Percentiles rank a stretch among this genome's conserved stretches.
Evolutionary conservation across 2,329 filamentous ascomycete species (phyloP).

Genomic region (Neofusicoccum parvum): DNA sequence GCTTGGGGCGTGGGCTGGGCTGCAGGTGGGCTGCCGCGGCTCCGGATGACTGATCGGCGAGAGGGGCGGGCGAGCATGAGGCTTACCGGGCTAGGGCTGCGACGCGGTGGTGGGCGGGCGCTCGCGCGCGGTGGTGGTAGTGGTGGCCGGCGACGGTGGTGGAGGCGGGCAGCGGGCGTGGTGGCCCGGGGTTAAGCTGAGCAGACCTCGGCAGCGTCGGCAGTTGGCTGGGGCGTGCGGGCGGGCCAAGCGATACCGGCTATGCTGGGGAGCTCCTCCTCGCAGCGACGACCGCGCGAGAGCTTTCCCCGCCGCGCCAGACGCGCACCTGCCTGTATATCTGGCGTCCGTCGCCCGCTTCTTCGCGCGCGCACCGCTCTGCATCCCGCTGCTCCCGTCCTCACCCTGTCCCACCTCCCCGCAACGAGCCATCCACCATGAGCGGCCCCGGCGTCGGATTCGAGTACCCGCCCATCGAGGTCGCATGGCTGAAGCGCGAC

Average conservation of each 20-base stretch:
- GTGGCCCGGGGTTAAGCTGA: background rate
- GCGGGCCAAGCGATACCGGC: slow-evolving; percentile 13
- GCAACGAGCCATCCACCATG: background rate
- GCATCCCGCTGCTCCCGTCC: background rate
- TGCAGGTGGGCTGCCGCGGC: too few species aligned
- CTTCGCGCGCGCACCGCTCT: background rate
- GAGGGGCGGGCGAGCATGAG: too few species aligned
- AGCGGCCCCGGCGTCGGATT: slow-evolving; percentile 65
- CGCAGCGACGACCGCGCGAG: background rate
- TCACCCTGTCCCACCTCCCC: background rate
- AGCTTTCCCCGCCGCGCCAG: slow-evolving; percentile 3
- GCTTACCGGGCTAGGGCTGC: too few species aligned
- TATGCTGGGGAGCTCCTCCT: background rate
- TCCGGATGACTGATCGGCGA: too few species aligned
- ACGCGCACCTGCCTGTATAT: too few species aligned
- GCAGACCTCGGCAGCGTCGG: slow-evolving; percentile 12
- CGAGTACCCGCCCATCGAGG: slow-evolving; percentile 73
- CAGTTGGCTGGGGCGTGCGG: background rate
- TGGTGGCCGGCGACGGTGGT: background rate
- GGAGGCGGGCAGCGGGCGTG: too few species aligned
- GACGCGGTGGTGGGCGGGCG: too few species aligned
- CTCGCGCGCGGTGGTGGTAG: too few species aligned
- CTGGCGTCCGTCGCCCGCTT: background rate
- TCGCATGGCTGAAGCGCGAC: slow-evolving; percentile 87
- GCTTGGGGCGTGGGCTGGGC: too few species aligned